Conservation (phyloP, 2,329 filamentous ascomycete genomes). For the Ambrosiella beaveri region DNA sequence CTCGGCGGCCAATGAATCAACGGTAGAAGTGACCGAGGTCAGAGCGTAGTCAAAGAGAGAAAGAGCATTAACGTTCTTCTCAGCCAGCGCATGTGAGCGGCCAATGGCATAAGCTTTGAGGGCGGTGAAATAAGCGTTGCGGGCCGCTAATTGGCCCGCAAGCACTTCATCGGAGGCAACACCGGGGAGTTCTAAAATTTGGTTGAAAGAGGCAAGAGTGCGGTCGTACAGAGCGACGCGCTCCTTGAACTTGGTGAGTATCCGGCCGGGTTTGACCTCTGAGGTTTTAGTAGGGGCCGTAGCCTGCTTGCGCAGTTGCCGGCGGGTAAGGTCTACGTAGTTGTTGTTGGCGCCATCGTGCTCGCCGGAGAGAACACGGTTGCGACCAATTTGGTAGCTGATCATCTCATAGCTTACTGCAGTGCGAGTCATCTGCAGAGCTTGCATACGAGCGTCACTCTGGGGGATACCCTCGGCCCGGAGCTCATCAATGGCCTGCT, state of each 20-base stretch:
- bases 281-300: slow-evolving; percentile 22
- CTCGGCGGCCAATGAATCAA: slow-evolving; percentile 25
- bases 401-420: slow-evolving; percentile 90
- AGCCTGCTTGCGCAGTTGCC: slow-evolving; percentile 32
- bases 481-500: slow-evolving; percentile 82
- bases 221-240: slow-evolving; percentile 81
- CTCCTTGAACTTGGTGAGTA: slow-evolving; percentile 66
- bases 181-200: slow-evolving; percentile 75
- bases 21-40: slow-evolving; percentile 33
- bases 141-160: slow-evolving; percentile 59
- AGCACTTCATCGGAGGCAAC: slow-evolving; percentile 70
- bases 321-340: slow-evolving; percentile 27
- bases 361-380: slow-evolving; percentile 70
- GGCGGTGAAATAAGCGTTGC: slow-evolving; percentile 68
- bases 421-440: slow-evolving; percentile 78
- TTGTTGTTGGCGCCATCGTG: slow-evolving; percentile 54
- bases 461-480: slow-evolving; percentile 67
- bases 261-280: slow-evolving; percentile 54
- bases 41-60: slow-evolving; percentile 62
- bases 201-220: slow-evolving; percentile 76
- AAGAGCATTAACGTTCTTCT: slow-evolving; percentile 61
- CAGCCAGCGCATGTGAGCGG: slow-evolving; percentile 62
- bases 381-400: slow-evolving; percentile 85
- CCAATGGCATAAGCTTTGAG: slow-evolving; percentile 77
- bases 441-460: slow-evolving; percentile 75